phyloP scores from a whole-genome alignment of 2,329 filamentous ascomycete genomes.

The Cladophialophora immunda region DNA sequence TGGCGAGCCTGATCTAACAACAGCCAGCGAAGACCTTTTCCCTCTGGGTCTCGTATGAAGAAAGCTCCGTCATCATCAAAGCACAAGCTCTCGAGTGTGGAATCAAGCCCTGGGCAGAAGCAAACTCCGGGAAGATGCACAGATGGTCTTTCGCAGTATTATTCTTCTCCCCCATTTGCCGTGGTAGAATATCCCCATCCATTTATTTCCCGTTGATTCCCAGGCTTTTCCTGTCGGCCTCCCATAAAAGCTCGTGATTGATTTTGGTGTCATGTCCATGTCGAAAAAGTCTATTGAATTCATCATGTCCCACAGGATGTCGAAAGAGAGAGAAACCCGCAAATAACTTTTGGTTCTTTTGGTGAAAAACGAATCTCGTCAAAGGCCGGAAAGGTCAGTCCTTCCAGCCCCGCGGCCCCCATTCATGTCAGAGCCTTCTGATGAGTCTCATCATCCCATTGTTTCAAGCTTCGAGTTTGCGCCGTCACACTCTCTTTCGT shows the following conservation, averaged over 20 bases:
- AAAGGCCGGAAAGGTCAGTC: slow-evolving; percentile 18
- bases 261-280: slow-evolving; percentile 34
- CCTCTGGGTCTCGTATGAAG: slow-evolving; percentile 34
- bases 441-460: slow-evolving; percentile 33
- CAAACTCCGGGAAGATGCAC: slow-evolving; percentile 35
- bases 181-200: slow-evolving; percentile 31
- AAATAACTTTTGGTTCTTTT: slow-evolving; percentile 39
- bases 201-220: slow-evolving; percentile 16
- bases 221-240: slow-evolving; percentile 26
- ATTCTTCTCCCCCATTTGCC: slow-evolving; percentile 21
- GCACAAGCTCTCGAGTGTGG: slow-evolving; percentile 22
- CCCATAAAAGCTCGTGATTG: slow-evolving; percentile 36
- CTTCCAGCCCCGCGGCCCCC: slow-evolving; percentile 20
- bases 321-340: slow-evolving; percentile 39
- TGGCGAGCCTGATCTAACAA: slow-evolving; percentile 39
- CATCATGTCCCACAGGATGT: slow-evolving; percentile 40
- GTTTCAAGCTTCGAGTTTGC: slow-evolving; percentile 25
- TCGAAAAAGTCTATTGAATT: slow-evolving; percentile 41
- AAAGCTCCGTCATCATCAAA: slow-evolving; percentile 29
- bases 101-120: slow-evolving; percentile 22
- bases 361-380: slow-evolving; percentile 32
- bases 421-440: slow-evolving; percentile 16
- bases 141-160: slow-evolving; percentile 27
- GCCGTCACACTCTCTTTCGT: slow-evolving; percentile 37
- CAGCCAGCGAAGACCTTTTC: slow-evolving; percentile 40